Base-by-base conservation (phyloP, 306 rosid genomes). In the Trichosanthes cucumerina region DNA sequence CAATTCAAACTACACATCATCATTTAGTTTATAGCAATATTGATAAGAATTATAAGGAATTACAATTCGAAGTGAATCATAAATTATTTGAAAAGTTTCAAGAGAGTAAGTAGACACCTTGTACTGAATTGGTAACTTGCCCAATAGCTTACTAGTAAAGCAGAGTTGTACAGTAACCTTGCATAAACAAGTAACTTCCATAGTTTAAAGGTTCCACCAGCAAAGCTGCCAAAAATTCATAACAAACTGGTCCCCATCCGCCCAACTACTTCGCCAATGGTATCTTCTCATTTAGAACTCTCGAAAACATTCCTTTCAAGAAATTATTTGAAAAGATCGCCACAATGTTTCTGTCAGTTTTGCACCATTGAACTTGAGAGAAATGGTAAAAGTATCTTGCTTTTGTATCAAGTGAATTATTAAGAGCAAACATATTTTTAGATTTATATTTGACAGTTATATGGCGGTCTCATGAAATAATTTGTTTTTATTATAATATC, bases 171-270 rank as follows among this genome's bases (percentile, higher is more conserved):
- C 53, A 41, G 75, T 39, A 9, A 31, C 41, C 38, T 16, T 68
- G 34, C 54, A 69, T 41, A 21, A 41, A 24, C 10, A 41, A 43
- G 75, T 21, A 39, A 69, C 34, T 46, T 23, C 53, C 9, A 23
- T 43, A 13, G 75, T 41, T 69, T 68, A 68, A 66, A 68, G 34
- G 52, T 36, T 69, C 52, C 52, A 43, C 75, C 75, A 38, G 47
- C 52, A 68, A 41, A 21, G 53, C 75, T 69, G 75, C 52, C 75
- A 62, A 21, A n/a, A 69, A 69, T 69, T 41, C 53, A 70, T 44
- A 44, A 12, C 18, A 38, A 68, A 43, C 8, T 43, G 76, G 76
- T 12, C 76, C 73, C 69, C 31, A 11, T 6, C 53, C 16, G 38
- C 54, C 38, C 76, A 70, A 43, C 36, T 70, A 2, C 54, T 43